phyloP scores from a whole-genome alignment of 2,329 filamentous ascomycete genomes.

The Gyromitra esculenta region DNA sequence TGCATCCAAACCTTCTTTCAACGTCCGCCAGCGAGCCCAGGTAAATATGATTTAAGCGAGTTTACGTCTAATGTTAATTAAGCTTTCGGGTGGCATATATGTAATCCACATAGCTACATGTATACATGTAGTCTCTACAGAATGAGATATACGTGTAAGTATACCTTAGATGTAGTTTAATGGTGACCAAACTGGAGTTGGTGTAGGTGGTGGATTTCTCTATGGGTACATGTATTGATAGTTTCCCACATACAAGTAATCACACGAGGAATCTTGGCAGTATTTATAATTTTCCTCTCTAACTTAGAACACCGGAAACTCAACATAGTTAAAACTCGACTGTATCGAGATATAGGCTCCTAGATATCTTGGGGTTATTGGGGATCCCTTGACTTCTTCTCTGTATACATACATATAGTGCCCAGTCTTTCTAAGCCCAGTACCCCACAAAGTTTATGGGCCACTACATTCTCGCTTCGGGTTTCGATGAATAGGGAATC shows the following conservation, averaged over 20 bases:
- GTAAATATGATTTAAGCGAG: not conserved
- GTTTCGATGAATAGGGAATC: not conserved
- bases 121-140: too few species aligned
- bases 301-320: not conserved
- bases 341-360: not conserved
- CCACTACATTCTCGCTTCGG: not conserved
- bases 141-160: too few species aligned
- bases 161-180: too few species aligned
- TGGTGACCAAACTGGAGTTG: not conserved
- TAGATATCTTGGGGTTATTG: not conserved
- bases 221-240: too few species aligned
- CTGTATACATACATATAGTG: not conserved
- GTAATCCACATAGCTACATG: not conserved
- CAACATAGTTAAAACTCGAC: not conserved
- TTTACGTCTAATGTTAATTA: not conserved
- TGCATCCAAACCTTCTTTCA: conserved; percentile 17
- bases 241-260: too few species aligned
- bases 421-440: too few species aligned
- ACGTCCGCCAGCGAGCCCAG: not conserved
- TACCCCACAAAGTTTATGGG: not conserved
- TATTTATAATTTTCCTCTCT: not conserved
- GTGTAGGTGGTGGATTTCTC: not conserved
- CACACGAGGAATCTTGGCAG: too few species aligned
- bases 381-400: not conserved
- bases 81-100: not conserved